Conservation (phyloP, 2,329 filamentous ascomycete species). For the Sarocladiaceae sp. region DNA sequence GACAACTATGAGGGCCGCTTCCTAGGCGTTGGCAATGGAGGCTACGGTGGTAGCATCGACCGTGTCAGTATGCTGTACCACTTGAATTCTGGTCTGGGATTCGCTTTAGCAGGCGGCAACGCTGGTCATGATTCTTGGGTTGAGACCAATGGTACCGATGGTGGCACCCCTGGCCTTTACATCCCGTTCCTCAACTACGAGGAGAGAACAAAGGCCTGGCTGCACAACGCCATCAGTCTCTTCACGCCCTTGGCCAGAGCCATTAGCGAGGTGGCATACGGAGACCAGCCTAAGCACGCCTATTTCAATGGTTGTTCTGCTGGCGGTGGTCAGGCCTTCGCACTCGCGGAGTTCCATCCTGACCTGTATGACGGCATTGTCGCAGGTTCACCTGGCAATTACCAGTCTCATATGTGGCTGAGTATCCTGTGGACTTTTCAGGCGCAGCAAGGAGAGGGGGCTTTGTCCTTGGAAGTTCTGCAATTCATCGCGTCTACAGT, state of each 20-base stretch:
- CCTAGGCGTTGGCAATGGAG: conserved; percentile 6
- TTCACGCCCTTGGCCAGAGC: conserved; percentile 6
- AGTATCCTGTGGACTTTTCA: conserved; percentile 1
- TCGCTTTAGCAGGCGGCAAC: conserved; percentile 3
- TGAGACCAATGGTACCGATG: neutral
- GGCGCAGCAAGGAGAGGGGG: neutral
- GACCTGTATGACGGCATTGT: conserved; percentile 1
- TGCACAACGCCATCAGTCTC: conserved; percentile 7
- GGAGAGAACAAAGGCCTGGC: neutral
- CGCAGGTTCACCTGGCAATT: conserved; percentile 1
- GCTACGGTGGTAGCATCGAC: neutral
- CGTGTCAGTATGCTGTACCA: neutral
- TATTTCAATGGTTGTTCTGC: conserved; percentile 8
- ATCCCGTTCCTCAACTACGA: conserved; percentile 7
- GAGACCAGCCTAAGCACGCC: neutral
- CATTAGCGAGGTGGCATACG: neutral
- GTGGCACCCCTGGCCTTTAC: neutral
- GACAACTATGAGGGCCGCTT: neutral
- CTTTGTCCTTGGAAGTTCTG: neutral
- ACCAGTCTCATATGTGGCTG: neutral
- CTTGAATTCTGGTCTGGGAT: neutral
- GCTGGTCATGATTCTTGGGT: conserved; percentile 5
- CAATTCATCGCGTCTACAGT: neutral
- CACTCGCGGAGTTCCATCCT: conserved; percentile 5
- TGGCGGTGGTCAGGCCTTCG: conserved; percentile 5